Conservation (phyloP, 306 rosid genomes). For the Canavalia ensiformis region DNA sequence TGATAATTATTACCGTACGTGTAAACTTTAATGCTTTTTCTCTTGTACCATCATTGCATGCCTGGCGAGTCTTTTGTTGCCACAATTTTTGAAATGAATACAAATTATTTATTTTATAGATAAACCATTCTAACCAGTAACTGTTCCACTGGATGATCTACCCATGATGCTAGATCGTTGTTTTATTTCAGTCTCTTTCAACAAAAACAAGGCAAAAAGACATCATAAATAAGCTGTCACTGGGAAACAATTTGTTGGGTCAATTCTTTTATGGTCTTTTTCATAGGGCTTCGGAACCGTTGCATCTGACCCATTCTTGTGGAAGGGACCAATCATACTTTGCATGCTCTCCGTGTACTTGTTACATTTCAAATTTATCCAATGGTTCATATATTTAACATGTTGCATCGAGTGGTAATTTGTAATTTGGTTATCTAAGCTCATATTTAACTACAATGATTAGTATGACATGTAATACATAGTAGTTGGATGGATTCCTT, state of each 20-base stretch:
- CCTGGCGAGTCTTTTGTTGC: conserved; percentile 40
- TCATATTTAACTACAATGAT: background rate
- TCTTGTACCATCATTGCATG: conserved; percentile 41
- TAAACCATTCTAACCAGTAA: conserved; percentile 27
- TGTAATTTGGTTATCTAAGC: background rate
- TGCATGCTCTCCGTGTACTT: conserved; percentile 1
- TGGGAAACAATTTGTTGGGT: conserved; percentile 34
- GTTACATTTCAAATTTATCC: background rate
- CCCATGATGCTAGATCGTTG: conserved; percentile 29
- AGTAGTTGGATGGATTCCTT: background rate
- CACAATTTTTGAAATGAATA: conserved; percentile 27
- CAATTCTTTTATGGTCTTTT: conserved; percentile 10
- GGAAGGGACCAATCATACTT: background rate
- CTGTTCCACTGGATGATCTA: conserved; percentile 47
- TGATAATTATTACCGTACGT: conserved; percentile 40
- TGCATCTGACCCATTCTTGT: background rate
- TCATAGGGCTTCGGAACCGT: conserved; percentile 8
- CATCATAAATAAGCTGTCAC: background rate
- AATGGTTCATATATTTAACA: background rate
- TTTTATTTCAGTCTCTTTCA: conserved; percentile 38
- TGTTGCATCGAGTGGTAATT: background rate
- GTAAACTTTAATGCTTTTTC: conserved; percentile 42
- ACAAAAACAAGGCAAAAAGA: conserved; percentile 39
- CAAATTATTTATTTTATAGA: conserved; percentile 16
- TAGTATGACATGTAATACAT: background rate